Base-by-base conservation (phyloP, 1,284 basidiomycete genomes). In the Rhizopogon parksii region DNA sequence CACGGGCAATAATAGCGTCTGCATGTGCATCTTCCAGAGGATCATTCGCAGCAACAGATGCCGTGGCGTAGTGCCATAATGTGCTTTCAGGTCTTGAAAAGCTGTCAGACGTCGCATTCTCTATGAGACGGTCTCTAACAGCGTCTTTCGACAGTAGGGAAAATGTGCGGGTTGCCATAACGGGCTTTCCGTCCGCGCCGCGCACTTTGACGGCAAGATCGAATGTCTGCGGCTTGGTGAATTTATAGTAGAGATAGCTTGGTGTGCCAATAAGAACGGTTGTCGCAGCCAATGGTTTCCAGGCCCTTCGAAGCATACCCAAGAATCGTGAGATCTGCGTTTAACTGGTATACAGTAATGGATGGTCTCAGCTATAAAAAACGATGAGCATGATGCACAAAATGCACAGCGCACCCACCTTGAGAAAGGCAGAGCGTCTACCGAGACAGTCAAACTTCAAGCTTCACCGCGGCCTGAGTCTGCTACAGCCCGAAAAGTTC, bases 21-120 rank as follows among this genome's bases (percentile, higher is more conserved):
- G 88, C 81, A 58, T 84, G 79, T 15, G 91, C 83, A 65, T 97
- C 94, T 68, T 97, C 94, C 51, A 95, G 86, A 14, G 92, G 91
- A 55, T 90, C 81, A 63, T 97, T 97, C 5, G 91, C 87, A 1
- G 89, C 74, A 35, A 97, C 71, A 42, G 77, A 80, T 17, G 90
- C 89, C 1, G 86, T 92, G 46, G 85, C 78, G 68, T 88, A 85
- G 64, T 78, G 82, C 80, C 86, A 90, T 6, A 75, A 67, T 40
- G 80, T 67, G 4, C 78, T 83, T 38, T 70, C 75, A 2, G 75
- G 79, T 46, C 78, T 73, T 25, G 66, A 56, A 46, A 72, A 68
- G 37, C 67, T 70, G 51, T 79, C 70, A 19, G 68, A 66, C 15
- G 70, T 74, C 6, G 79, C 78, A 60, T 82, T 73, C 57, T 80